Conservation (phyloP, 768 basidiomycete species). For the Pholiota conissans region DNA sequence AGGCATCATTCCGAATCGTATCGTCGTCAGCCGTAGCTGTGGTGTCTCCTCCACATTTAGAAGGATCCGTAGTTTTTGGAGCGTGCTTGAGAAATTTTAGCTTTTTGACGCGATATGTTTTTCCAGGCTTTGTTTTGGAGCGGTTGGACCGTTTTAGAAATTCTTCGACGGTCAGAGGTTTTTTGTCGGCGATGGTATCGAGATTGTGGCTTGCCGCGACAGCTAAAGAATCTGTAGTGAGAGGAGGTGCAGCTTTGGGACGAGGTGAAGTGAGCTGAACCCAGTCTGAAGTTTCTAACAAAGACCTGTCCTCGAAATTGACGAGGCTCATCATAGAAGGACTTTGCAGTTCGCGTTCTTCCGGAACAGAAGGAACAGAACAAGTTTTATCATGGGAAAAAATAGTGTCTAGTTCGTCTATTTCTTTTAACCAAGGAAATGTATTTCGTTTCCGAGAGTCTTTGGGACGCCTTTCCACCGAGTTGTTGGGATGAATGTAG, state of each 20-base stretch:
- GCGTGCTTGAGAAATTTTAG: neutral
- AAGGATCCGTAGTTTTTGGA: neutral
- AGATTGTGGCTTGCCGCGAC: neutral
- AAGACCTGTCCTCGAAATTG: constrained; percentile 6
- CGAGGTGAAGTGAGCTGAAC: neutral
- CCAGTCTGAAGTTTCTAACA: constrained; percentile 1
- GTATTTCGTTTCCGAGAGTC: neutral
- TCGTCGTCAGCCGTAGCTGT: neutral
- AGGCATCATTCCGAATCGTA: neutral
- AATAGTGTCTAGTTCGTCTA: neutral
- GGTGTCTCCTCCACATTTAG: neutral
- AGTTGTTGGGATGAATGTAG: constrained; percentile 20
- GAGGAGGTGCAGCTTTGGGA: neutral
- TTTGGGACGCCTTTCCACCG: neutral
- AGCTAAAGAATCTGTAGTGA: neutral
- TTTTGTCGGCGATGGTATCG: neutral
- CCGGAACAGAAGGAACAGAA: constrained; percentile 3
- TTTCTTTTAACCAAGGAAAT: neutral
- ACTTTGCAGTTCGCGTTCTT: constrained; percentile 1
- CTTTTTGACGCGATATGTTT: constrained; percentile 11
- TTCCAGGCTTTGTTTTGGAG: constrained; percentile 1
- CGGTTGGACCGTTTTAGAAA: constrained; percentile 25
- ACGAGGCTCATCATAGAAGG: neutral
- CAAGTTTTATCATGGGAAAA: neutral
- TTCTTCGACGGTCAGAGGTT: constrained; percentile 27